These are phyloP conservation scores for Solanum pennellii DNA, from an alignment of 257 asterid genomes.

Conservation along the genomic window DNA sequence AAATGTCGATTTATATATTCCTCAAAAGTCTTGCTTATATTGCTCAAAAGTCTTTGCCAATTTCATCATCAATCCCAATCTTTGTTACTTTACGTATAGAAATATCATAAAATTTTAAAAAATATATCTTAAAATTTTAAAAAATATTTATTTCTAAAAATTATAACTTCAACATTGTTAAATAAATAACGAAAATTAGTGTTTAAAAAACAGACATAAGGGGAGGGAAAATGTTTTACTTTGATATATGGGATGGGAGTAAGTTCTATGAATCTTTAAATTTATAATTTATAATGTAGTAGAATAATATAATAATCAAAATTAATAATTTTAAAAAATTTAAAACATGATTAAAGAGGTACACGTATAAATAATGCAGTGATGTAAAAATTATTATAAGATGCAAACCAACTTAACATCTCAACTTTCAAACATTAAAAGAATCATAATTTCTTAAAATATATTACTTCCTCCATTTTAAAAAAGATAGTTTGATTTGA, in stretches of 20 bases:
- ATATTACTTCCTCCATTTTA: too few species aligned
- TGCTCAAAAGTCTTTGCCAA: background rate
- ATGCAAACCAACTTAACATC: background rate
- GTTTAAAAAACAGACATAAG: too few species aligned
- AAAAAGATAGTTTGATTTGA: fast-evolving
- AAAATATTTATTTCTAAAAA: background rate
- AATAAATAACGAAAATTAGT: too few species aligned
- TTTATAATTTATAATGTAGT: too few species aligned
- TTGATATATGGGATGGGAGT: background rate
- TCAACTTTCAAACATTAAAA: too few species aligned
- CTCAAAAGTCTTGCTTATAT: background rate
- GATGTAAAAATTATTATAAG: too few species aligned
- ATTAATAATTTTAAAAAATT: too few species aligned
- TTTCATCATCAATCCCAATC: background rate
- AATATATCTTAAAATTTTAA: too few species aligned
- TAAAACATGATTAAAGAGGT: background rate
- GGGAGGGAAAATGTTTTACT: background rate
- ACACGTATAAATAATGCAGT: too few species aligned
- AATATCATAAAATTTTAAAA: background rate
- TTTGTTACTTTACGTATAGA: background rate
- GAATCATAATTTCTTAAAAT: background rate
- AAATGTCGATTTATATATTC: background rate
- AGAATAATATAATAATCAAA: too few species aligned
- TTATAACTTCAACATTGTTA: too few species aligned
- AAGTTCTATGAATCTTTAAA: too few species aligned